These are phyloP conservation scores for Tolypocladium inflatum DNA, from an alignment of 2,329 filamentous ascomycete species.

Conservation along the genomic window DNA sequence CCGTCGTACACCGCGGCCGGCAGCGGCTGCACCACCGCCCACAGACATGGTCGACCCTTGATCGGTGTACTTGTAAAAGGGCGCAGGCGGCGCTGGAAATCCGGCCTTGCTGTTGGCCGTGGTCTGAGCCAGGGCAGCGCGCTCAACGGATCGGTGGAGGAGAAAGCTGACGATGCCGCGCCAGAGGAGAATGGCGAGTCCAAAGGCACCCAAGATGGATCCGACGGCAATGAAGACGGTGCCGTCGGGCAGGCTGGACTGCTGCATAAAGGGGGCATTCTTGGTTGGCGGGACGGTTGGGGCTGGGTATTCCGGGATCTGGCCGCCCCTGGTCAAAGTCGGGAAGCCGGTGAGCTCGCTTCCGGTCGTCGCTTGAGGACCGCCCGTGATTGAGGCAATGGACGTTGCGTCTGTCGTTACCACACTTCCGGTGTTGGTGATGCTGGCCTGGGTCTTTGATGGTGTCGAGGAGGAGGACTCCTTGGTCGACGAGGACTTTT, in stretches of 20 bases:
- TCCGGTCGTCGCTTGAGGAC: slow-evolving; percentile 8
- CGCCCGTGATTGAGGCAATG: slow-evolving; percentile 12
- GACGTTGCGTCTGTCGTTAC: slow-evolving; percentile 2
- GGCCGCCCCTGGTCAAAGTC: slow-evolving; percentile 27
- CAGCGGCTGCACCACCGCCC: slow-evolving; percentile 19
- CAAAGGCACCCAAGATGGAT: slow-evolving; percentile 75
- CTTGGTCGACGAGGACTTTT: background rate
- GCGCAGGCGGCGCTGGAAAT: slow-evolving; percentile 46
- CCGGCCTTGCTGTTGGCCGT: slow-evolving; percentile 59
- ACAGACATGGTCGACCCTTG: slow-evolving; percentile 45
- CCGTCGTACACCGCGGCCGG: slow-evolving; percentile 41
- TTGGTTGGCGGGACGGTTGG: slow-evolving; percentile 73
- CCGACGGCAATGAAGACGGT: slow-evolving; percentile 96
- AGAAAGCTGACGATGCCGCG: slow-evolving; percentile 81
- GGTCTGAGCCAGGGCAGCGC: slow-evolving; percentile 69
- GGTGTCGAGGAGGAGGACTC: background rate
- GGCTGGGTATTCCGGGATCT: slow-evolving; percentile 53
- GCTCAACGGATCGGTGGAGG: slow-evolving; percentile 82
- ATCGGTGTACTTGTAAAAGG: slow-evolving; percentile 57
- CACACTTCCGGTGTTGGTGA: slow-evolving; percentile 8
- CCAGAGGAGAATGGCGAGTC: slow-evolving; percentile 76
- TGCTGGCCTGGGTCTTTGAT: slow-evolving; percentile 5
- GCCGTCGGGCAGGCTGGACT: slow-evolving; percentile 75
- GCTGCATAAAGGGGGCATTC: slow-evolving; percentile 85
- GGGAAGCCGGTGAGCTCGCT: slow-evolving; percentile 25